Evolutionary conservation across 2,329 filamentous ascomycete species (phyloP).

Genomic region (Colletotrichum lupini): DNA sequence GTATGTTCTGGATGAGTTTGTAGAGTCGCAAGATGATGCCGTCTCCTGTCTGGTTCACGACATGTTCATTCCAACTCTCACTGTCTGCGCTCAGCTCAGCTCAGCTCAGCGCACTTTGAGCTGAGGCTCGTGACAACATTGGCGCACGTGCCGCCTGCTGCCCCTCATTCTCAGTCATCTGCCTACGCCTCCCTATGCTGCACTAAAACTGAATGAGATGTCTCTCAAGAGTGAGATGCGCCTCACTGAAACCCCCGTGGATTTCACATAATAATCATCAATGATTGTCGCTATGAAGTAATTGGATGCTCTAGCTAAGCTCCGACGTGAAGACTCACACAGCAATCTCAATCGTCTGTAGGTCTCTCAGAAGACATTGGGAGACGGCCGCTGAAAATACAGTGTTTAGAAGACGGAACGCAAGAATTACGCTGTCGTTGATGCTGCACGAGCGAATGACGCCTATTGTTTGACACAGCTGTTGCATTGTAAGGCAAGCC

Average conservation of each 20-base stretch:
- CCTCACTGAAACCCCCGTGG: background rate
- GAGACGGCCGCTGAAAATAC: too few relatives aligned
- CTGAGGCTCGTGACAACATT: slow-evolving; percentile 15
- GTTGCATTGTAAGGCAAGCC: too few relatives aligned
- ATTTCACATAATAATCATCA: background rate
- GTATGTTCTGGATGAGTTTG: background rate
- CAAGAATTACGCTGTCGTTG: too few relatives aligned
- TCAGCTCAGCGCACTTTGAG: slow-evolving; percentile 1
- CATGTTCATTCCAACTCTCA: background rate
- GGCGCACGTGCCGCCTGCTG: slow-evolving; percentile 24
- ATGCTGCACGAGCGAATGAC: too few relatives aligned
- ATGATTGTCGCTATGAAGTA: too few relatives aligned
- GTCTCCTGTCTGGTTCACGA: background rate
- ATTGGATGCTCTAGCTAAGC: too few relatives aligned
- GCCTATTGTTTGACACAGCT: too few relatives aligned
- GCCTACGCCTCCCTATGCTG: background rate
- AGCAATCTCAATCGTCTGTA: too few relatives aligned
- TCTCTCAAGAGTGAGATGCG: background rate
- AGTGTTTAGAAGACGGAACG: too few relatives aligned
- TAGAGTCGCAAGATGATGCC: background rate
- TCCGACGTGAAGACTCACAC: too few relatives aligned
- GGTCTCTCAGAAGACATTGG: too few relatives aligned
- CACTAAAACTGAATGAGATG: background rate
- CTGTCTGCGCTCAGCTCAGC: background rate
- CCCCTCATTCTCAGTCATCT: background rate